phyloP scores from a whole-genome alignment of 495 filamentous ascomycete species.

The Penicillium robsamsonii region DNA sequence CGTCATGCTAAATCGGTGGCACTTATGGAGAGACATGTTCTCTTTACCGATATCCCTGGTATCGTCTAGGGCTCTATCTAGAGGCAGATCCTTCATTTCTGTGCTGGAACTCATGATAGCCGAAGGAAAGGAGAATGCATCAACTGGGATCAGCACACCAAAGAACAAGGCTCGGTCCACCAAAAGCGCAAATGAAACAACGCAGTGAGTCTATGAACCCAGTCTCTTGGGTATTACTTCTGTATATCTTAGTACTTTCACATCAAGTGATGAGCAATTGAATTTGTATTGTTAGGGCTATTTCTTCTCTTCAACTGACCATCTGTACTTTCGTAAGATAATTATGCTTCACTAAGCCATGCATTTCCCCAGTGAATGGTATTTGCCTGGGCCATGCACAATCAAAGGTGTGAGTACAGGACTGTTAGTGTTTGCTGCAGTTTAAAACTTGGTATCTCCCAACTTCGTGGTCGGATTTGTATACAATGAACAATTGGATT shows the following conservation, averaged over 20 bases:
- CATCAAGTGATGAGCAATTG: no score
- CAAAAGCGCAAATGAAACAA: not conserved
- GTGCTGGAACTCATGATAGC: not conserved
- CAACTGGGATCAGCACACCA: not conserved
- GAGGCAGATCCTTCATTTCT: not conserved
- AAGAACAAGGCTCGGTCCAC: not conserved
- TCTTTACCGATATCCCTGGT: not conserved
- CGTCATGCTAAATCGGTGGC: not conserved
- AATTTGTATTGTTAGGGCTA: no score
- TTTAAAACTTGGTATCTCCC: no score
- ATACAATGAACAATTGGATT: not conserved
- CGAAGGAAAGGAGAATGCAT: not conserved
- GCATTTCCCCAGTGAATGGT: no score
- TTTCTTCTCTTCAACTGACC: no score
- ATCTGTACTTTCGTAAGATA: no score
- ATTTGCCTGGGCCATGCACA: no score
- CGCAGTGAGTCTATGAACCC: not conserved
- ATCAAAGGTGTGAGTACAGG: no score
- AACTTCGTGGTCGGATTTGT: no score
- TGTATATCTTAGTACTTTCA: not conserved
- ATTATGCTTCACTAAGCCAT: no score
- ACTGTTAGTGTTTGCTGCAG: no score
- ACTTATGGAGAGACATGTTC: not conserved
- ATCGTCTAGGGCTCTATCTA: not conserved
- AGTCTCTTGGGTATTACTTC: not conserved